Evolutionary conservation across 352 stramenopile species (phyloP), one percentile per base, ranked within the genome.

Genomic region (Bremia lactucae): DNA sequence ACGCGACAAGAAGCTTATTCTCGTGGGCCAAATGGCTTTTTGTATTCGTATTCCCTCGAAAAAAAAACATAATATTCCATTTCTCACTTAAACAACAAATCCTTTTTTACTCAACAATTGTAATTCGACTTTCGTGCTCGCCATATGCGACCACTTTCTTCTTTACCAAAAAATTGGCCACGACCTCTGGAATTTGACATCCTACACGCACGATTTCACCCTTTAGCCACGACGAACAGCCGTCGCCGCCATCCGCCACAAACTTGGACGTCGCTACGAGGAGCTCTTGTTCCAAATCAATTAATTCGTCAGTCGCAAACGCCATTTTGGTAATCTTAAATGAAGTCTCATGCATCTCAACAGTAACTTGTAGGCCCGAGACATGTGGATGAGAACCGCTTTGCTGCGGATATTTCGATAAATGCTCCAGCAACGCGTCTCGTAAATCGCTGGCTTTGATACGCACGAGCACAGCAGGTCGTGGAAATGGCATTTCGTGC

Each of bases 401-500:
- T 23, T 70, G 75, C 37, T 82, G 68, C 22, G 70, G 72, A 23
- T 88, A 92, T 25, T 83, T 82, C 37, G 49, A 62, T 22, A 94
- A 43, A 38, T 95, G 80, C 44, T 94, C 71, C 15, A 75, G 47
- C 14, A 95, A 60, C 5, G 74, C 83, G 23, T 87, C 70, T 15
- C 68, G 65, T 15, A 95, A 62, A 43, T 90, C 49, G 6, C 52
- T 41, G 18, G 52, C 76, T 46, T 73, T 49, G 15, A 93, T 87
- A 23, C 72, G 62, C 22, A 95, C 62, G 2, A 86, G 46, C 23
- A 84, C 67, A 14, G 70, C 74, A 4, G 62, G 66, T 7, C 67
- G 59, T 3, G 75, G 76, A 52, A 95, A 95, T n/a, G 83, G 83
- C 68, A 94, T 83, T 42, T 95, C 83, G 40, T 83, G 72, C 34